A percentile compares a stretch with the other conserved stretches of the same genome.
These are phyloP conservation scores for Albugo laibachii DNA, from an alignment of 352 stramenopile genomes.

Conservation along the genomic window DNA sequence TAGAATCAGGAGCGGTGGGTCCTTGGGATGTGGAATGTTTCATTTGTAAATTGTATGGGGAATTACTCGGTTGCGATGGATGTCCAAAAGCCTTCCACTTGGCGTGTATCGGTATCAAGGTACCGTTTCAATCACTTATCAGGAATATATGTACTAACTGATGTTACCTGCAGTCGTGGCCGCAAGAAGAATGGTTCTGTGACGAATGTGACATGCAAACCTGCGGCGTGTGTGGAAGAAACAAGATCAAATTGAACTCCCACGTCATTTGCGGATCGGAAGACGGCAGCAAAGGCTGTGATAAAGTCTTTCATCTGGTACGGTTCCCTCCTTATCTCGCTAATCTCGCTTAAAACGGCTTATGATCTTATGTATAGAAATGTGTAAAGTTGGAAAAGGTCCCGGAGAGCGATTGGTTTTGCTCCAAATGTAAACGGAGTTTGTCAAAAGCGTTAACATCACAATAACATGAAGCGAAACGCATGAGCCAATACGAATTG, in stretches of 20 bases:
- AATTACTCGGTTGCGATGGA: conserved; percentile 80
- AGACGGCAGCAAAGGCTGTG: conserved; percentile 68
- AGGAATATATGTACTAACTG: not conserved
- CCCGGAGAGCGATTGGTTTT: conserved; percentile 79
- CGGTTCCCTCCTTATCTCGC: not conserved
- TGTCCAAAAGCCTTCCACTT: conserved; percentile 85
- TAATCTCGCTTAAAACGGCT: not conserved
- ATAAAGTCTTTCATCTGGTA: conserved; percentile 79
- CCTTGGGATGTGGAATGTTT: conserved; percentile 81
- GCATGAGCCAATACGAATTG: no score
- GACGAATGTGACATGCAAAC: conserved; percentile 69
- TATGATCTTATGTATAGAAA: conserved; percentile 40
- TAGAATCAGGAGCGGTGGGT: conserved; percentile 16
- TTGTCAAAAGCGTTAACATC: no score
- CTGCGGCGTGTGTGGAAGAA: conserved; percentile 68
- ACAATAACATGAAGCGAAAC: no score
- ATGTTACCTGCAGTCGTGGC: conserved; percentile 15
- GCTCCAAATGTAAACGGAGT: conserved; percentile 9
- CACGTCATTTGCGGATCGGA: conserved; percentile 81
- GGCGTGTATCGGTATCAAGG: conserved; percentile 56
- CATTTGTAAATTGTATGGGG: conserved; percentile 63
- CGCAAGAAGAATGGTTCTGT: conserved; percentile 75
- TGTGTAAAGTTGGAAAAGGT: conserved; percentile 59
- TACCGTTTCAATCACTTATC: conserved; percentile 1
- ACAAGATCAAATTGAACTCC: conserved; percentile 74